Conservation (phyloP, 441 rosid species). For the Syzygium malaccense region DNA sequence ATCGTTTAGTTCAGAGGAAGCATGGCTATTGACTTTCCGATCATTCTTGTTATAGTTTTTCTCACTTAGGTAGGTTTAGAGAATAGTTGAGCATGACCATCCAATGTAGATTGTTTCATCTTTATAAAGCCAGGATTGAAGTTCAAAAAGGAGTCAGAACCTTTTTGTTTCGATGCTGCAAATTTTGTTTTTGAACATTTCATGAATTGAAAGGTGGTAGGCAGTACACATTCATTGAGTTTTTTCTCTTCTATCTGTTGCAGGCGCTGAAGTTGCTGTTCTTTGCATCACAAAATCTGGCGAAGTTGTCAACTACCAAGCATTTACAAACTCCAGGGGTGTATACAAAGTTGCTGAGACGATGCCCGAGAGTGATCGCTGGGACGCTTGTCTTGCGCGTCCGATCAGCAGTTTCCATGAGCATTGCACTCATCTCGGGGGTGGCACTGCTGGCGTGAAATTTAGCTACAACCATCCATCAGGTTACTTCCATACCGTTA, state of each 20-base stretch:
- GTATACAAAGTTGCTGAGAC: constrained; percentile 87
- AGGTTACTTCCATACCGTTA: constrained; percentile 62
- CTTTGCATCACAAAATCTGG: constrained; percentile 93
- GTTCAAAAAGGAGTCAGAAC: not conserved
- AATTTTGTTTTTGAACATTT: not conserved
- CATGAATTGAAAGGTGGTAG: not conserved
- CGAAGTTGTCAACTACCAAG: constrained; percentile 89
- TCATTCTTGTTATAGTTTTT: not conserved
- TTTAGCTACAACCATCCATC: constrained; percentile 75
- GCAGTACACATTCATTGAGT: not conserved
- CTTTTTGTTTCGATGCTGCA: not conserved
- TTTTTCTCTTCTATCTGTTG: not conserved
- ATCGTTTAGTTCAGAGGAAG: not conserved
- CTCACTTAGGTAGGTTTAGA: not conserved
- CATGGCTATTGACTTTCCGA: not conserved
- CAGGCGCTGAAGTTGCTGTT: constrained; percentile 97
- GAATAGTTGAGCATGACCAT: not conserved
- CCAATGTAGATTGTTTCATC: not conserved
- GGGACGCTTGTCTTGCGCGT: constrained; percentile 91
- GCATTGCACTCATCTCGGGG: constrained; percentile 52
- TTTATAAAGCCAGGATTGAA: not conserved
- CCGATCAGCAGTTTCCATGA: constrained; percentile 86
- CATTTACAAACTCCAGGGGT: constrained; percentile 78
- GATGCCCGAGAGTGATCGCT: constrained; percentile 91
- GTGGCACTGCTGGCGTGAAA: constrained; percentile 58